These are phyloP conservation scores for Byssochlamys sp. DNA, from an alignment of 2,329 filamentous ascomycete species.

Conservation along the genomic window DNA sequence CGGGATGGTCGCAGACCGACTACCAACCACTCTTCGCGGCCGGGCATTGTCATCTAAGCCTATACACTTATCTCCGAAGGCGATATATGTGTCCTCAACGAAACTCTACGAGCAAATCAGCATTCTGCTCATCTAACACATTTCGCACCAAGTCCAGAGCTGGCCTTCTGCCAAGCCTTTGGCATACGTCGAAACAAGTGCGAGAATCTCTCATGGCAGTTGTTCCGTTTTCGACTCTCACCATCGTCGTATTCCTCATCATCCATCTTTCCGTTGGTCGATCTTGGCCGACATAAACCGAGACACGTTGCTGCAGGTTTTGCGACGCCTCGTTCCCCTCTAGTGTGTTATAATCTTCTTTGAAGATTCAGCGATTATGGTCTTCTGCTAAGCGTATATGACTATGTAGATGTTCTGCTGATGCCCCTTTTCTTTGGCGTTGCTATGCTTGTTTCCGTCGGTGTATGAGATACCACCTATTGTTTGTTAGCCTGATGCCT, in stretches of 20 bases:
- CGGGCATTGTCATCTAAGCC: constrained; percentile 10
- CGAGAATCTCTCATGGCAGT: not conserved
- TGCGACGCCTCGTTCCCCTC: not conserved
- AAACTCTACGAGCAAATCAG: not conserved
- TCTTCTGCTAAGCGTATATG: not conserved
- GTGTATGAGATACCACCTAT: not conserved
- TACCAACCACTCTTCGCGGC: constrained; percentile 12
- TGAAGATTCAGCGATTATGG: not conserved
- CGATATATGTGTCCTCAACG: not conserved
- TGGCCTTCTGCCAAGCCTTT: not conserved
- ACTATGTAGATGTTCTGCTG: not conserved
- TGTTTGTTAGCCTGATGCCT: not conserved
- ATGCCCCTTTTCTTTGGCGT: not conserved
- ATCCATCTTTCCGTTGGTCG: not conserved
- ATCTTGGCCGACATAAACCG: not conserved
- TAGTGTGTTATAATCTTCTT: not conserved
- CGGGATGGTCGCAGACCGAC: constrained; percentile 22
- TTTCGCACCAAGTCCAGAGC: not conserved
- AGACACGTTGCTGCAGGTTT: not conserved
- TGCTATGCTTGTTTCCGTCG: not conserved
- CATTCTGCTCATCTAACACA: not conserved
- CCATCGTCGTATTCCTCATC: not conserved
- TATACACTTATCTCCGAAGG: not conserved
- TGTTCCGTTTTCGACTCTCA: not conserved
- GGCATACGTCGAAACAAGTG: not conserved